These are phyloP conservation scores for Lenzites betulinus DNA, from an alignment of 768 basidiomycete species.

Conservation along the genomic window DNA sequence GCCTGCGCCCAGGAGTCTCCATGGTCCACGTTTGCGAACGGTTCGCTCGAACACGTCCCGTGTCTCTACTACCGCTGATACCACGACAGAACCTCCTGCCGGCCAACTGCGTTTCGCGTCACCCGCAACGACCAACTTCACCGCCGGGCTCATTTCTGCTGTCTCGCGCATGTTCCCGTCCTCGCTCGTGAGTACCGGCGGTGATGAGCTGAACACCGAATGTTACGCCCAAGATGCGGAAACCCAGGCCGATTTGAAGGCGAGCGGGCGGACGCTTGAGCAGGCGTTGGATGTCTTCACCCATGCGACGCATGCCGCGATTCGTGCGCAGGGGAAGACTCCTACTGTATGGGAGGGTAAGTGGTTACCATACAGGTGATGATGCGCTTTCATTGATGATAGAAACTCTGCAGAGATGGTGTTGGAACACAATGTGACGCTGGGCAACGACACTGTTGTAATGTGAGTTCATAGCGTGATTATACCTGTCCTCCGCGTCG, in stretches of 20 bases:
- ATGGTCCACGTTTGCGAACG: conserved; percentile 39
- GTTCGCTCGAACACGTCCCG: background rate
- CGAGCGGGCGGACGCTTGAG: conserved; percentile 38
- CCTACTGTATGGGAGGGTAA: conserved; percentile 49
- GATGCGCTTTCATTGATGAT: background rate
- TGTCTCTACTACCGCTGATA: background rate
- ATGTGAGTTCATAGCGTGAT: conserved; percentile 41
- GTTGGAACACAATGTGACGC: conserved; percentile 37
- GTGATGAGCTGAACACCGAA: conserved; percentile 46
- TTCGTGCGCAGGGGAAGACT: conserved; percentile 41
- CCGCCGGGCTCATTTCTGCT: conserved; percentile 33
- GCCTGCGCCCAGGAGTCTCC: conserved; percentile 40
- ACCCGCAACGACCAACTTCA: conserved; percentile 35
- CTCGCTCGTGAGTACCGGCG: conserved; percentile 44
- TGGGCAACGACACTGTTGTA: conserved; percentile 48
- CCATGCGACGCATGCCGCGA: conserved; percentile 32
- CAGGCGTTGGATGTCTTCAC: conserved; percentile 43
- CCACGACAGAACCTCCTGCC: conserved; percentile 43
- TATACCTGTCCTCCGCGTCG: conserved; percentile 10
- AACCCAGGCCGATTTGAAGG: conserved; percentile 34
- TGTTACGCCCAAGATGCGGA: conserved; percentile 41
- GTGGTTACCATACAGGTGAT: background rate
- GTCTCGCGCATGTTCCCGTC: conserved; percentile 34
- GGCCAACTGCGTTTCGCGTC: conserved; percentile 48
- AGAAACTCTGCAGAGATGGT: conserved; percentile 34